phyloP scores from a whole-genome alignment of 768 basidiomycete species.

The Collybiopsis confluens region DNA sequence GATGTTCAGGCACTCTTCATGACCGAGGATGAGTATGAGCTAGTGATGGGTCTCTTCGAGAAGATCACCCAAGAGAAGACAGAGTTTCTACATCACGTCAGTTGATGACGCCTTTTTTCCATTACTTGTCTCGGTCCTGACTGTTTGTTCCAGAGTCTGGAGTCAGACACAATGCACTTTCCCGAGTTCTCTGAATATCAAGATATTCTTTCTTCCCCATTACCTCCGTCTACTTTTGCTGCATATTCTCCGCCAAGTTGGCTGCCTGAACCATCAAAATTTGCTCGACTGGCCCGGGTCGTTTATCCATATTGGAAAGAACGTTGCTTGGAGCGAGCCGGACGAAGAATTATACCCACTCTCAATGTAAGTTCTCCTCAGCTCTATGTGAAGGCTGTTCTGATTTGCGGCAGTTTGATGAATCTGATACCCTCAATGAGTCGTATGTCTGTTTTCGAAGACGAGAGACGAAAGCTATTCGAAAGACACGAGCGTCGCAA shows the following conservation, averaged over 20 bases:
- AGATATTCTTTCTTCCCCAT: constrained; percentile 55
- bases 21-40: constrained; percentile 89
- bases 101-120: constrained; percentile 28
- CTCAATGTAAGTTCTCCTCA: constrained; percentile 70
- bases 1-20: constrained; percentile 59
- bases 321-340: constrained; percentile 73
- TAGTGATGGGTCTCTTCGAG: constrained; percentile 94
- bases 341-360: constrained; percentile 80
- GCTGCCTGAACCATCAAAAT: constrained; percentile 57
- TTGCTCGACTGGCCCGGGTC: constrained; percentile 66
- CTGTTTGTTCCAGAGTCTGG: constrained; percentile 42
- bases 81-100: constrained; percentile 84
- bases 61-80: constrained; percentile 85
- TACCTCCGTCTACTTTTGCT: constrained; percentile 64
- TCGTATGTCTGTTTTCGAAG: constrained; percentile 97
- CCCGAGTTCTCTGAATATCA: constrained; percentile 74
- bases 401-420: constrained; percentile 66
- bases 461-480: constrained; percentile 87
- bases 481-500: constrained; percentile 93
- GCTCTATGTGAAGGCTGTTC: no score
- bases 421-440: constrained; percentile 83
- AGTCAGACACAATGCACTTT: constrained; percentile 57
- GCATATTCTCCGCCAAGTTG: constrained; percentile 62
- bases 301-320: constrained; percentile 91
- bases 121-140: constrained; percentile 1